Conservation (phyloP, 148 eudicot species). For the Vaccinium darrowii region DNA sequence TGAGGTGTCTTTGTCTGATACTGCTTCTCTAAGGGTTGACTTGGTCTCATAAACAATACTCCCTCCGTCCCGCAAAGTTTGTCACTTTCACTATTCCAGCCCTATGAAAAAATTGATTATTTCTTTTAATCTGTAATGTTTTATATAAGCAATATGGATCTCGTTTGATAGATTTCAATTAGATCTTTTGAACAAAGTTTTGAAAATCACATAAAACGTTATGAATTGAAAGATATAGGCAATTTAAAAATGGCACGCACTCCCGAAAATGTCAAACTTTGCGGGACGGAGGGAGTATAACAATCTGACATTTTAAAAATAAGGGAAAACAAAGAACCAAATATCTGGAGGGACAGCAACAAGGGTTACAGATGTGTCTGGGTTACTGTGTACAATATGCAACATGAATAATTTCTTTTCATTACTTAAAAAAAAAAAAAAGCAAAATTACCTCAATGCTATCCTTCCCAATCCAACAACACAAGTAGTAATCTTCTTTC, state of each 20-base stretch:
- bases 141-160: too few species aligned
- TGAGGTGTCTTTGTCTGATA: background rate
- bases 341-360: background rate
- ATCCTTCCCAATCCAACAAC: constrained; percentile 98
- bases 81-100: too few species aligned
- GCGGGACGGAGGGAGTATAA: too few species aligned
- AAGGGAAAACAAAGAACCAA: background rate
- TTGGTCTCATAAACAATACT: background rate
- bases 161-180: too few species aligned
- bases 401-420: constrained; percentile 4
- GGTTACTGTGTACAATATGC: background rate
- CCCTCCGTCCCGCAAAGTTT: too few species aligned
- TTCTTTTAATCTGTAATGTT: too few species aligned
- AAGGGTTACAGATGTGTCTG: background rate
- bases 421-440: background rate
- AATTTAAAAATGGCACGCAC: too few species aligned
- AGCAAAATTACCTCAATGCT: constrained; percentile 71
- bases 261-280: too few species aligned
- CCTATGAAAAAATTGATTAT: too few species aligned
- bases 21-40: background rate
- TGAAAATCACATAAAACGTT: too few species aligned
- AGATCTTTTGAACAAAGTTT: too few species aligned
- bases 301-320: background rate
- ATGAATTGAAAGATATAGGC: too few species aligned
- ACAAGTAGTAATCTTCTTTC: constrained; percentile 96